Percentiles rank a stretch among this genome's conserved stretches.
Evolutionary conservation across 192 early-diverging fungal species (phyloP).

Genomic region (Lunasporangiospora selenospora): DNA sequence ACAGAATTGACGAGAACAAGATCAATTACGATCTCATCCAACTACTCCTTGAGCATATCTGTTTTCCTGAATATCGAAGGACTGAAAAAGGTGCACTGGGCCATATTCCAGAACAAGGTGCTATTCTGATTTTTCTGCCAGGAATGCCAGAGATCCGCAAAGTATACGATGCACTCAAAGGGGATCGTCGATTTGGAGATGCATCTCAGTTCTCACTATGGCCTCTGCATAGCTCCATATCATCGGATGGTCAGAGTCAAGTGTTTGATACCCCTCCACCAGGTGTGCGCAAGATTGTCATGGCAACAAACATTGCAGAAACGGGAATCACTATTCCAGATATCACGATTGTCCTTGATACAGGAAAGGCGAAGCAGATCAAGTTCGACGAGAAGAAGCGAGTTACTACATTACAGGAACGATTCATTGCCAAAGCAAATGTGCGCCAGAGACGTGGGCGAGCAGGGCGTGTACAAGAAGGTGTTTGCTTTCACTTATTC

Average conservation of each 20-base stretch:
- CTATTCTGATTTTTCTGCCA: constrained; percentile 79
- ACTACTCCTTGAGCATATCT: constrained; percentile 66
- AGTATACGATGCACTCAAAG: constrained; percentile 58
- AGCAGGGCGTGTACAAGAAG: constrained; percentile 81
- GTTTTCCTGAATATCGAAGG: constrained; percentile 24
- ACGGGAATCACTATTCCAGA: constrained; percentile 86
- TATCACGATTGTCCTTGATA: constrained; percentile 81
- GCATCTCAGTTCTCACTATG: constrained; percentile 49
- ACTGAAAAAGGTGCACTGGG: constrained; percentile 21
- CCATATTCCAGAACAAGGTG: constrained; percentile 53
- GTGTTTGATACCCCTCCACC: constrained; percentile 65
- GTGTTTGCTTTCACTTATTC: constrained; percentile 81
- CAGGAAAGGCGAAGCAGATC: constrained; percentile 77
- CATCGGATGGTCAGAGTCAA: constrained; percentile 68
- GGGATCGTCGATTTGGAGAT: constrained; percentile 55
- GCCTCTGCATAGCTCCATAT: constrained; percentile 71
- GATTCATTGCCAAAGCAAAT: constrained; percentile 72
- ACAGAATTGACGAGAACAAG: constrained; percentile 60
- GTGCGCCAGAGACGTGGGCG: constrained; percentile 77
- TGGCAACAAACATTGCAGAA: constrained; percentile 85
- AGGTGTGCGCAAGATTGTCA: constrained; percentile 71
- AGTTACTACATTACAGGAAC: constrained; percentile 67
- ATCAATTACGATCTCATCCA: constrained; percentile 73
- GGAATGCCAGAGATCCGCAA: constrained; percentile 76
- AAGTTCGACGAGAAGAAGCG: constrained; percentile 68